These are phyloP conservation scores for Mycena venus DNA, from an alignment of 768 basidiomycete species.

Conservation along the genomic window DNA sequence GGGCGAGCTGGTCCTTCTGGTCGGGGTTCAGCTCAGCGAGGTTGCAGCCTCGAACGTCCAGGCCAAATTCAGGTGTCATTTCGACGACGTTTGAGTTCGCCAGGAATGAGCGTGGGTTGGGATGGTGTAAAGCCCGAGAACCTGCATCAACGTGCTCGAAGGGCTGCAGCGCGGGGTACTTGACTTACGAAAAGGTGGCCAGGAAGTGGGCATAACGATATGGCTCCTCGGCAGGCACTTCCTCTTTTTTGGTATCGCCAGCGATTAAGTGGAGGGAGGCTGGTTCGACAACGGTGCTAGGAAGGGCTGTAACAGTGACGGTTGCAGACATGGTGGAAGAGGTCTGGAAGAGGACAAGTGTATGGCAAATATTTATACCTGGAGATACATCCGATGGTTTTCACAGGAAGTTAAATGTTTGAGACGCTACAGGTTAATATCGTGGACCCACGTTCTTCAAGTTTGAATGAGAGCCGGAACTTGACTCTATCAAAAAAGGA, in stretches of 20 bases:
- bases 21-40: slow-evolving; percentile 70
- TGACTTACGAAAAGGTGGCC: slow-evolving; percentile 72
- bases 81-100: slow-evolving; percentile 69
- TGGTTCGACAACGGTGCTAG: neutral
- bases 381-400: too few relatives aligned
- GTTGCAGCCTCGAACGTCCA: slow-evolving; percentile 80
- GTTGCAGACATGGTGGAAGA: slow-evolving; percentile 11
- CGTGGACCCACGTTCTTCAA: too few relatives aligned
- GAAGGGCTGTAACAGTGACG: slow-evolving; percentile 2
- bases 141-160: slow-evolving; percentile 88
- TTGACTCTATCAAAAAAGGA: too few relatives aligned
- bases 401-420: too few relatives aligned
- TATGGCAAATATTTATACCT: too few relatives aligned
- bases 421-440: too few relatives aligned
- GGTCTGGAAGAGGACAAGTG: neutral
- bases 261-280: neutral
- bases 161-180: slow-evolving; percentile 76
- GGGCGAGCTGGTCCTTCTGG: slow-evolving; percentile 78
- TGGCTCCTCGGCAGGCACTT: slow-evolving; percentile 15
- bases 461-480: too few relatives aligned
- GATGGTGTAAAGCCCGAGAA: slow-evolving; percentile 71
- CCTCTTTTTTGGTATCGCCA: slow-evolving; percentile 4
- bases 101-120: slow-evolving; percentile 78
- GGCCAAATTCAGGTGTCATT: slow-evolving; percentile 81
- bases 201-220: slow-evolving; percentile 82